Base-by-base conservation (phyloP, 495 filamentous ascomycete species). In the Podospora fimiseda region DNA sequence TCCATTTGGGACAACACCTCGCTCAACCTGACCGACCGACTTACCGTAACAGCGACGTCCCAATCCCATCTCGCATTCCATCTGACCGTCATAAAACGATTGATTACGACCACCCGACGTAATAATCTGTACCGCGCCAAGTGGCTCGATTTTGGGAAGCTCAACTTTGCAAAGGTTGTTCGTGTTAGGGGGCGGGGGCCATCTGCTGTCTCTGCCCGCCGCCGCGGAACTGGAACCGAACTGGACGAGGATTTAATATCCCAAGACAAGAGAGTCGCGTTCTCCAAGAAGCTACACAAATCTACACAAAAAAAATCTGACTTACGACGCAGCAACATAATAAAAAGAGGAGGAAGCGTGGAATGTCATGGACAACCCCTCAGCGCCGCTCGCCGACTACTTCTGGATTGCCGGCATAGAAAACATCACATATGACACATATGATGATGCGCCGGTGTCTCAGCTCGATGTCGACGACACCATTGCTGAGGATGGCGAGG, bases 401-500 rank as follows among this genome's bases (percentile, higher is more conserved):
- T 98, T 98, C 73, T 98, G 93, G 89, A 96, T 98, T 57, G 89
- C 88, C 58, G 93, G 93, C 68, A 82, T 95, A 62, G 89, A 90
- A 70, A 86, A 87, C 43, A 71, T 80, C 55, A 76, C 79, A 40
- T 84, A 83, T 66, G 72, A 77, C 55, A 76, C 79, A 40, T 84
- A 83, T 66, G 72, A 77, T 51, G 79, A 84, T 56, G 69, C 20
- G 22, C 48, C 43, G 27, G 36, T 33, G 1, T 24, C 49, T 15
- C 58, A 42, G 39, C 42, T 24, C 42, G 61, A 69, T 43, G 72
- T 91, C 54, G 80, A 89, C 45, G 80, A 84, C 52, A 92, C 85
- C 7, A 95, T 95, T 56, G 86, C 85, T 57, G 90, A 95, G 72
- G 86, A 90, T 72, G 79, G 77, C 53, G 83, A 84, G 59, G 80